Conservation (phyloP, 1,139 yeast genomes). For the Yamadazyma sp. region DNA sequence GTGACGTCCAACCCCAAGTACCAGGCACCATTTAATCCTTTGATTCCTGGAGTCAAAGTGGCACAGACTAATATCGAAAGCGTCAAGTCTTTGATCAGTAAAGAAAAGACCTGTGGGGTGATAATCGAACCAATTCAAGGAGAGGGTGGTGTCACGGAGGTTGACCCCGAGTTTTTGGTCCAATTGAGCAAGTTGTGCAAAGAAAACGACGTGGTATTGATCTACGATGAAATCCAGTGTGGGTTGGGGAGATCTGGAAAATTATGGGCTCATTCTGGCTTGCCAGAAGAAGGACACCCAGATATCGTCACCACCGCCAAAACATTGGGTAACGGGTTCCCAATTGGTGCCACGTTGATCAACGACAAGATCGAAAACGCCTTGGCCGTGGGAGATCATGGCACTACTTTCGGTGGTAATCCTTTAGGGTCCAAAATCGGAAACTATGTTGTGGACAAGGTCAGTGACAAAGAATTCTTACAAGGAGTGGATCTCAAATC, state of each 20-base stretch:
- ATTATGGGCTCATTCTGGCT: conserved; percentile 85
- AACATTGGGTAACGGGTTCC: conserved; percentile 97
- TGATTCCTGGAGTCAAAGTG: conserved; percentile 78
- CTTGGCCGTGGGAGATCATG: conserved; percentile 90
- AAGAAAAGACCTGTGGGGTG: conserved; percentile 82
- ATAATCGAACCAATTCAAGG: conserved; percentile 97
- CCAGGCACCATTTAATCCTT: conserved; percentile 85
- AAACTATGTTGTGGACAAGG: conserved; percentile 65
- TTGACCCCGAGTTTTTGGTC: conserved; percentile 61
- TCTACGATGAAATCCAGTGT: conserved; percentile 95
- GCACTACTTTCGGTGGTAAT: conserved; percentile 97
- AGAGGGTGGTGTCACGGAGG: conserved; percentile 88
- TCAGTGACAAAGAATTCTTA: conserved; percentile 63
- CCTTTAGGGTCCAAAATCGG: conserved; percentile 89
- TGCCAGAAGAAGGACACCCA: conserved; percentile 81
- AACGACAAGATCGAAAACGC: conserved; percentile 72
- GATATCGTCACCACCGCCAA: conserved; percentile 93
- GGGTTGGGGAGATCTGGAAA: conserved; percentile 93
- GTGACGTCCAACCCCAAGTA: conserved; percentile 92
- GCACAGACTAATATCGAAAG: conserved; percentile 63
- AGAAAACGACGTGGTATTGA: conserved; percentile 70
- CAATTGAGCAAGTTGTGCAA: conserved; percentile 68
- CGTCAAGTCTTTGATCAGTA: conserved; percentile 55
- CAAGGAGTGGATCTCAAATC: conserved; percentile 59
- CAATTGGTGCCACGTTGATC: conserved; percentile 91